These are phyloP conservation scores for Canavalia ensiformis DNA, from an alignment of 306 rosid genomes.

Conservation along the genomic window DNA sequence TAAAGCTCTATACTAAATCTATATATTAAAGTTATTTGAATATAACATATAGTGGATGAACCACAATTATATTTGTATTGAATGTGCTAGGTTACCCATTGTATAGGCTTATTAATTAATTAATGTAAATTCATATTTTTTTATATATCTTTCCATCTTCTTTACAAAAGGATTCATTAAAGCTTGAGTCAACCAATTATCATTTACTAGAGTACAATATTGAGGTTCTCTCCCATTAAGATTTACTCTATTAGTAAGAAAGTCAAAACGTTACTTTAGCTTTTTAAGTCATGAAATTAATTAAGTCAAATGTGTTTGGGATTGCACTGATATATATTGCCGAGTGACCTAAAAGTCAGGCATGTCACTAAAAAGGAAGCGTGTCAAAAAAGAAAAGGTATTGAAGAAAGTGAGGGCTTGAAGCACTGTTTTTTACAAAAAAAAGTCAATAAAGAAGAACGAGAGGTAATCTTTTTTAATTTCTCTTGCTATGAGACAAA, in stretches of 20 bases:
- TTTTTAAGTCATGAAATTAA: not conserved
- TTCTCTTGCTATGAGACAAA: not conserved
- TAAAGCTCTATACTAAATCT: conserved; percentile 24
- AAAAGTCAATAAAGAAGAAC: conserved; percentile 27
- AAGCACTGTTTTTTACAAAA: conserved; percentile 26
- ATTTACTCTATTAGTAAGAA: conserved; percentile 6
- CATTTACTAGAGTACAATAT: not conserved
- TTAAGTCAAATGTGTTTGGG: not conserved
- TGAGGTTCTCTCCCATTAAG: not conserved
- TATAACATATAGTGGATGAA: conserved; percentile 36
- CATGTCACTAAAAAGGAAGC: conserved; percentile 28
- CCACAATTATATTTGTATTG: conserved; percentile 14
- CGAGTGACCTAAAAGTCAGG: not conserved
- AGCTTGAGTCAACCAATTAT: conserved; percentile 10
- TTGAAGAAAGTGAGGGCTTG: conserved; percentile 43
- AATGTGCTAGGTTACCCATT: not conserved
- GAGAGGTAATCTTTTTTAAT: not conserved
- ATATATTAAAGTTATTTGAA: conserved; percentile 31
- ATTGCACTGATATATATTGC: not conserved
- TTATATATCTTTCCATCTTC: not conserved
- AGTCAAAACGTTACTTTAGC: conserved; percentile 32
- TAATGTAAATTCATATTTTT: not conserved
- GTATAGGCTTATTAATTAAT: conserved; percentile 10
- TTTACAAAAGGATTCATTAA: not conserved
- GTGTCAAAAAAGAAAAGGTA: conserved; percentile 11